A percentile compares a stretch with the other conserved stretches of the same genome.
Conservation (phyloP, 345 rosid species). For the Eutrema japonicum region DNA sequence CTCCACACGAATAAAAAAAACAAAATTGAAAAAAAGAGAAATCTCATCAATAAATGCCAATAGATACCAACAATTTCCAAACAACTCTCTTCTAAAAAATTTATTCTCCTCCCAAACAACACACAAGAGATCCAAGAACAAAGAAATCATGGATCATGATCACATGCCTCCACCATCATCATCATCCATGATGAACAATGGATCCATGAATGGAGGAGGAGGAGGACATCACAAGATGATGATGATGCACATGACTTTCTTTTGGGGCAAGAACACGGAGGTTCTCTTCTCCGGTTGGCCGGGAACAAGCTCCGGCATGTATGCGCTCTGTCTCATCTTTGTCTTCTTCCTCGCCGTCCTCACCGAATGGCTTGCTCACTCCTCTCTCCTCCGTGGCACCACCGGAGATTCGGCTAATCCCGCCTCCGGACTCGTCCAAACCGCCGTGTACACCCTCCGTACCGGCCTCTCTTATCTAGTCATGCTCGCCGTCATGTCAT, state of each 20-base stretch:
- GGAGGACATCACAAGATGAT: slow-evolving; percentile 26
- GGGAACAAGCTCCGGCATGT: slow-evolving; percentile 67
- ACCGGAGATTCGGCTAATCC: slow-evolving; percentile 53
- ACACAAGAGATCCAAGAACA: slow-evolving; percentile 28
- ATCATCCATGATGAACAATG: slow-evolving; percentile 43
- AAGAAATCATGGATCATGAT: slow-evolving; percentile 41
- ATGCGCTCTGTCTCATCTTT: slow-evolving; percentile 62
- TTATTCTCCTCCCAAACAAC: slow-evolving; percentile 23
- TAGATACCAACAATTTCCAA: slow-evolving; percentile 23
- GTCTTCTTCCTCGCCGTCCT: slow-evolving; percentile 60
- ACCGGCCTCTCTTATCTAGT: slow-evolving; percentile 66
- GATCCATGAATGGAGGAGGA: slow-evolving; percentile 40
- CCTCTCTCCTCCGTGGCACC: slow-evolving; percentile 36
- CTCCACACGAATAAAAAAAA: slow-evolving; percentile 29
- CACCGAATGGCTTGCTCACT: slow-evolving; percentile 58
- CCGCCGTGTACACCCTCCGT: slow-evolving; percentile 61
- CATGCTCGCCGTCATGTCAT: slow-evolving; percentile 82
- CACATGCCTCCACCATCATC: slow-evolving; percentile 45
- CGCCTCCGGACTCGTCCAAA: slow-evolving; percentile 56
- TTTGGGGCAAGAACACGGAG: slow-evolving; percentile 70
- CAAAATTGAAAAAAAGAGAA: background rate
- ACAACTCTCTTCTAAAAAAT: background rate
- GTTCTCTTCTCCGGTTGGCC: slow-evolving; percentile 88
- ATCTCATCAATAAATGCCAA: slow-evolving; percentile 10
- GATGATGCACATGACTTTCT: slow-evolving; percentile 59